Base-by-base conservation (phyloP, 2,329 filamentous ascomycete genomes). In the Exophiala aquamarina region DNA sequence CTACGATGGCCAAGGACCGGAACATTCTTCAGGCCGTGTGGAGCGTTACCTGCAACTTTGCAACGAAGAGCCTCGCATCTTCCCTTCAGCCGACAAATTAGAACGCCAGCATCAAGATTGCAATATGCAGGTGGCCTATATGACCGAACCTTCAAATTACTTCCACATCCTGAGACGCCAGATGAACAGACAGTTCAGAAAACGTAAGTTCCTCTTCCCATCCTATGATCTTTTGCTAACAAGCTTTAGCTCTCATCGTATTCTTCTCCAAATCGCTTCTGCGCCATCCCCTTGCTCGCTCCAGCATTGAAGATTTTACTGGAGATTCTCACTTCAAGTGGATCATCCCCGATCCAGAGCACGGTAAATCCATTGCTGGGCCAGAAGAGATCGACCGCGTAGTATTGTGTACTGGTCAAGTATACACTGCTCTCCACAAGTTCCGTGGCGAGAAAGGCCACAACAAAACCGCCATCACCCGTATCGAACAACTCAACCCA, bases 191-290 rank as follows among this genome's bases (percentile, higher is more conserved):
- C 92, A 98, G 68, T 98, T 98, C 87, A 84, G 93, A 74, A 98
- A 98, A 79, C 93, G 89, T 93, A 79, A 83, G 87, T 78, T 33
- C 23, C 23, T 17, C 14, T n/a, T 28, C 18, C n/a, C 21, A 19
- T 19, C n/a, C 37, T 11, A 42, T 3, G 31, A 15, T 23, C 11
- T 33, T 19, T 29, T 18, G 14, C 17, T 43, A 43, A 50, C 44
- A 48, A 57, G 64, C 31, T 41, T 7, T 62, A 92, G 89, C 93
- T 61, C 83, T 98, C 47, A 79, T 97, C 63, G 86, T 96, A 61
- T 98, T 98, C 86, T 98, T 98, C 81, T 95, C 89, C 63, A 98
- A 98, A 77, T 87, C 89, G 53, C 82, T 98, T 39, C 86, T 98
- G 59, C 90, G 93, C 63, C 93, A 98, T 71, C 93, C 93, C 40